Evolutionary conservation across 306 rosid genomes (phyloP).

Genomic region (Quercus rubra): DNA sequence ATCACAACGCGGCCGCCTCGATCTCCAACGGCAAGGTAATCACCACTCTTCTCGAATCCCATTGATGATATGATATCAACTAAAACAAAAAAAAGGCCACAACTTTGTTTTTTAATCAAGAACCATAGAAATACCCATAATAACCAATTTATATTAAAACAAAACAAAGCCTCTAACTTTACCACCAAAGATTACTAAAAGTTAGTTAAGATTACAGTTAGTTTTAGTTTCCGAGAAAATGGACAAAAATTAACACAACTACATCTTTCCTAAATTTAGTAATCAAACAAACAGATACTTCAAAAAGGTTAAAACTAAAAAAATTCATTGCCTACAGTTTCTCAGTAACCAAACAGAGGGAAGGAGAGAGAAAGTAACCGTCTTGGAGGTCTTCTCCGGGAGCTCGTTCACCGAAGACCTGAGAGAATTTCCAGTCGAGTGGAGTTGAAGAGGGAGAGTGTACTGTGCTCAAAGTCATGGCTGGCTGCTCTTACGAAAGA

Average conservation of each 20-base stretch:
- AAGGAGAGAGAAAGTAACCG: constrained; percentile 24
- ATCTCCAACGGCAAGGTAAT: constrained; percentile 71
- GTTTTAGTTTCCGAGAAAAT: background rate
- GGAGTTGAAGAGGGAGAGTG: constrained; percentile 3
- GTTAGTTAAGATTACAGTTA: background rate
- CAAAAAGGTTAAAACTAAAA: background rate
- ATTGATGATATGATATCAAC: constrained; percentile 55
- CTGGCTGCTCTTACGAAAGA: background rate
- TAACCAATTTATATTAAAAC: background rate
- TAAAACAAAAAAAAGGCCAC: background rate
- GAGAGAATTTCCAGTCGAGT: constrained; percentile 45
- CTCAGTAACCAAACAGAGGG: background rate
- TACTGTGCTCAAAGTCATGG: constrained; percentile 34
- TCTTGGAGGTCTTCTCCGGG: constrained; percentile 44
- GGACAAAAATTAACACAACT: background rate
- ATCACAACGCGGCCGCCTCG: constrained; percentile 70
- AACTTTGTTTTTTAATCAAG: background rate
- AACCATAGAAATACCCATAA: background rate
- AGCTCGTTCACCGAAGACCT: constrained; percentile 49
- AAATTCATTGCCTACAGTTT: background rate
- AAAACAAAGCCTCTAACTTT: background rate
- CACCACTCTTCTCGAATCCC: constrained; percentile 61
- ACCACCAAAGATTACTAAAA: background rate
- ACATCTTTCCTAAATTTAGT: background rate
- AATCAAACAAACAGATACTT: constrained; percentile 6